Conservation (phyloP, 2,329 filamentous ascomycete genomes). For the Cadophora sp. region DNA sequence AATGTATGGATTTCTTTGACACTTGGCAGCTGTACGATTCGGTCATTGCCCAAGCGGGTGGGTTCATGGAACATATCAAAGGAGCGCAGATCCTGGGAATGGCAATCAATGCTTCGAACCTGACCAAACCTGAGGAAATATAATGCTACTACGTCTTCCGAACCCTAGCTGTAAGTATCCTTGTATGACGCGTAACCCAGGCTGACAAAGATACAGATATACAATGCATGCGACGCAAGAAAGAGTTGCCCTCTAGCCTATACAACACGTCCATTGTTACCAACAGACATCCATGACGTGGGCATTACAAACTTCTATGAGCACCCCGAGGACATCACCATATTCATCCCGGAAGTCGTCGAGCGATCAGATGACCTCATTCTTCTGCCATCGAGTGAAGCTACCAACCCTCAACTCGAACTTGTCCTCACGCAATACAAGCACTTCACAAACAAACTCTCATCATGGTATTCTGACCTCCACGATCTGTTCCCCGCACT, state of each 20-base stretch:
- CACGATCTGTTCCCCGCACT: background rate
- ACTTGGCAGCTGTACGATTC: background rate
- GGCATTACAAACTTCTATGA: background rate
- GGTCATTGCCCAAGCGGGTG: background rate
- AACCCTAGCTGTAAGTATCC: background rate
- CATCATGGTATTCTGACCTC: background rate
- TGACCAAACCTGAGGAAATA: background rate
- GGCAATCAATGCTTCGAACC: background rate
- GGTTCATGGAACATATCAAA: conserved; percentile 1
- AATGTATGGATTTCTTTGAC: background rate
- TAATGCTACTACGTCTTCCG: background rate
- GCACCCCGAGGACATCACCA: background rate
- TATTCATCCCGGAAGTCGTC: background rate
- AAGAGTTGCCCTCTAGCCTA: background rate
- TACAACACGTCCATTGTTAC: background rate
- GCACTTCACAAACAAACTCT: background rate
- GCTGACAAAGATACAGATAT: background rate
- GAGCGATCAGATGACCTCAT: background rate
- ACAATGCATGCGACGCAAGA: background rate
- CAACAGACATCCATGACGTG: background rate
- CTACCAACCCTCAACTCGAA: background rate
- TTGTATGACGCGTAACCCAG: background rate
- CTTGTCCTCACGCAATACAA: background rate
- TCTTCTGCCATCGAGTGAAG: background rate
- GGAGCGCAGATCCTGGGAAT: background rate